phyloP scores from a whole-genome alignment of 2,329 filamentous ascomycete genomes.

The Penicillium nordicum region DNA sequence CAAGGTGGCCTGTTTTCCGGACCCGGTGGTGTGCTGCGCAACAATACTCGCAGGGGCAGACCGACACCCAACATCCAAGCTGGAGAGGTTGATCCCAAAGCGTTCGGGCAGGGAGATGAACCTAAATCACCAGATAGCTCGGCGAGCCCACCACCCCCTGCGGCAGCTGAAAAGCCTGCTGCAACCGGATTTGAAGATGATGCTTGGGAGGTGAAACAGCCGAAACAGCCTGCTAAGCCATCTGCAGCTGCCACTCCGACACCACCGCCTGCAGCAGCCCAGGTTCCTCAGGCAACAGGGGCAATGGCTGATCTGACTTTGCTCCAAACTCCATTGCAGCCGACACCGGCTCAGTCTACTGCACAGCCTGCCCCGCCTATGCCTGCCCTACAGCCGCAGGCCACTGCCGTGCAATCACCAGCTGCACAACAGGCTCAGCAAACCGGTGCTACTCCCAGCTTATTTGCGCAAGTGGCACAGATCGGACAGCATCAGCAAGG shows the following conservation, averaged over 20 bases:
- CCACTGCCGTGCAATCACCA: slow-evolving; percentile 36
- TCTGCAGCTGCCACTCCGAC: slow-evolving; percentile 34
- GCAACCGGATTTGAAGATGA: slow-evolving; percentile 83
- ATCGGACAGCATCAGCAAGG: slow-evolving; percentile 24
- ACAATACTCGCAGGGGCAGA: slow-evolving; percentile 90
- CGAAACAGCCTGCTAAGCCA: slow-evolving; percentile 54
- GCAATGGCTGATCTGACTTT: slow-evolving; percentile 67
- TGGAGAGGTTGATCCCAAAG: slow-evolving; percentile 81
- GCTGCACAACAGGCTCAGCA: slow-evolving; percentile 40
- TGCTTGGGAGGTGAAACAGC: slow-evolving; percentile 92
- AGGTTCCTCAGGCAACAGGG: slow-evolving; percentile 55
- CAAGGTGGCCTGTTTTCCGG: slow-evolving; percentile 82
- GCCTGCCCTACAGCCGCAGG: slow-evolving; percentile 44
- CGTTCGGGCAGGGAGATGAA: slow-evolving; percentile 65
- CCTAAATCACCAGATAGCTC: slow-evolving; percentile 41
- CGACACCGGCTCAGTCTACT: slow-evolving; percentile 47
- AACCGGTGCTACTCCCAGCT: slow-evolving; percentile 46
- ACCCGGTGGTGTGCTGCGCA: slow-evolving; percentile 82
- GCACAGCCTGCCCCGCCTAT: slow-evolving; percentile 40
- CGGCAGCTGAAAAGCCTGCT: slow-evolving; percentile 48
- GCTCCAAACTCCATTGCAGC: slow-evolving; percentile 58
- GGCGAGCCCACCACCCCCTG: slow-evolving; percentile 49
- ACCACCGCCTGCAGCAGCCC: slow-evolving; percentile 31
- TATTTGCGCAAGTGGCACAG: slow-evolving; percentile 50
- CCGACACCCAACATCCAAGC: slow-evolving; percentile 83